Conservation (phyloP, 768 basidiomycete species). For the Rhizopogon vesiculosus region DNA sequence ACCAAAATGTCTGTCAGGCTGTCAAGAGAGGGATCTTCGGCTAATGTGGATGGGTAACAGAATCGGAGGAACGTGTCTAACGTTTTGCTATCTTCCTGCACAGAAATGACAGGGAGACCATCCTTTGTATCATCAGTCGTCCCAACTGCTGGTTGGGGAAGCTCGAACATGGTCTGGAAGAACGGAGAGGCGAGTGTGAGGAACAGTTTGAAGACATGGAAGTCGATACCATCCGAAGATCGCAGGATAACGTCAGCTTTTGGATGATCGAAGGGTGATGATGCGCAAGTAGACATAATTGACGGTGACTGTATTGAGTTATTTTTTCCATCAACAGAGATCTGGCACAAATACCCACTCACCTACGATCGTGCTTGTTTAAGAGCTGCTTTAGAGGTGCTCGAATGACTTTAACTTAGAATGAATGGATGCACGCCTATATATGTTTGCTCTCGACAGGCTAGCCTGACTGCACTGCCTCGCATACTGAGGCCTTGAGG, state of each 20-base stretch:
- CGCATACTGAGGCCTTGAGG: neutral
- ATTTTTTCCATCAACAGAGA: neutral
- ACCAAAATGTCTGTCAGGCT: neutral
- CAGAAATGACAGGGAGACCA: neutral
- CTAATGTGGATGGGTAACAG: conserved; percentile 5
- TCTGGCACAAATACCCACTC: neutral
- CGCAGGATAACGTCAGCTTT: conserved; percentile 11
- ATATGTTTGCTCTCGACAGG: neutral
- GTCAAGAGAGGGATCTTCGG: neutral
- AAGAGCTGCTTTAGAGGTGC: neutral
- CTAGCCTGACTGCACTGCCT: neutral
- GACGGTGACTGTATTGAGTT: neutral
- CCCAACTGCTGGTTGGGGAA: neutral
- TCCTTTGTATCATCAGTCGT: neutral
- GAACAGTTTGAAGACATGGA: conserved; percentile 18
- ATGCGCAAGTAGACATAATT: conserved; percentile 3
- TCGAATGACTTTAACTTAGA: neutral
- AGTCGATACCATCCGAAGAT: conserved; percentile 8
- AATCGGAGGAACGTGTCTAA: conserved; percentile 15
- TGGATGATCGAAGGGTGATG: conserved; percentile 3
- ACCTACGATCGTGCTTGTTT: neutral
- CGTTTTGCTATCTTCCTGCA: conserved; percentile 8
- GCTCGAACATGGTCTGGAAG: neutral
- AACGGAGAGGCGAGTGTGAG: too few species aligned
- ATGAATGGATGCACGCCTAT: neutral